A percentile compares a stretch with the other conserved stretches of the same genome.
Evolutionary conservation across 495 filamentous ascomycete genomes (phyloP).

Genomic region (Neurospora terricola): DNA sequence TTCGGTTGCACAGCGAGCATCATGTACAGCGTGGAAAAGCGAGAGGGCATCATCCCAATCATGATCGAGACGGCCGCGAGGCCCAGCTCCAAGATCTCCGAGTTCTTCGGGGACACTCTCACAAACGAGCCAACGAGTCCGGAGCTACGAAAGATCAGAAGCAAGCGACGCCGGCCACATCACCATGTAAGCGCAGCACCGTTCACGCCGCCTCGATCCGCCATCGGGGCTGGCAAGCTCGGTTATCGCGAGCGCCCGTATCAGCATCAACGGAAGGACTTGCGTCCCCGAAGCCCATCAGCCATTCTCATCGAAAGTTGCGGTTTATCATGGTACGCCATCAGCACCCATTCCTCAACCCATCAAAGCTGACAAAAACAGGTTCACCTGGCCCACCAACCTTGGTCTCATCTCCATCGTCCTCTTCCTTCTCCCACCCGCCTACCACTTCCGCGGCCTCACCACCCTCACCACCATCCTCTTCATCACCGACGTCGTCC

Average conservation of each 20-base stretch:
- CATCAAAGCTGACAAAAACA: background rate
- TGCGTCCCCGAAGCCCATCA: background rate
- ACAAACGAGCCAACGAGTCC: background rate
- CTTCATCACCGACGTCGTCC: slow-evolving; percentile 2
- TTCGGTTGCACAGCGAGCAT: background rate
- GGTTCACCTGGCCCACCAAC: slow-evolving; percentile 9
- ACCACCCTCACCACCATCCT: slow-evolving; percentile 1
- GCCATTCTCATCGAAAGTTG: background rate
- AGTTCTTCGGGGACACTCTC: slow-evolving; percentile 16
- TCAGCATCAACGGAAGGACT: background rate
- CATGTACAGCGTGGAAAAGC: background rate
- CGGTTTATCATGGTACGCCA: background rate
- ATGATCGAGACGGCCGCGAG: slow-evolving; percentile 2
- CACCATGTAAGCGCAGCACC: background rate
- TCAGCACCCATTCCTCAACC: background rate
- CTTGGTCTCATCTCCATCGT: slow-evolving; percentile 4
- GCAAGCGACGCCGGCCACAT: background rate
- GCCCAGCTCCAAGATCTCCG: slow-evolving; percentile 17
- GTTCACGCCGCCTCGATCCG: background rate
- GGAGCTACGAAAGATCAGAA: background rate
- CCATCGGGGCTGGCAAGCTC: background rate
- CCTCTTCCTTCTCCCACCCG: slow-evolving; percentile 4
- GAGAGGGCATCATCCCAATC: slow-evolving; percentile 1
- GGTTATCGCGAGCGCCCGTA: background rate
- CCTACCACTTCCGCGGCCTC: background rate